Percentiles rank a stretch among this genome's conserved stretches.
Conservation (phyloP, 148 eudicot genomes). For the Fagopyrum esculentum region DNA sequence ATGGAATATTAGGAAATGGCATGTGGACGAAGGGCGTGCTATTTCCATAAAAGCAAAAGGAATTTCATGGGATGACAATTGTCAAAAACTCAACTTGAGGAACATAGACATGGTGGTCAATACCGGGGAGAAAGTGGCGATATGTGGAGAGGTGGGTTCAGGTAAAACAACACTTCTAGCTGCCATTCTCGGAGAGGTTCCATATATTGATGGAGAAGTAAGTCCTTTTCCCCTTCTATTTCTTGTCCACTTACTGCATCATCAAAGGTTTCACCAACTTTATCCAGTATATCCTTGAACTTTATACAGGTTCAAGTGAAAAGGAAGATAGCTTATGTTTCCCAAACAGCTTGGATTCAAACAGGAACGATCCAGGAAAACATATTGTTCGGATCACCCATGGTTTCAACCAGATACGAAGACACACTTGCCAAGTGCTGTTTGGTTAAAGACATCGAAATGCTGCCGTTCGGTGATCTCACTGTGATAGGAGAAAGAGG, state of each 20-base stretch:
- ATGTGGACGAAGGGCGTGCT: background rate
- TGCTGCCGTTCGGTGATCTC: slow-evolving; percentile 45
- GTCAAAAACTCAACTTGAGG: slow-evolving; percentile 24
- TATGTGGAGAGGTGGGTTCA: slow-evolving; percentile 69
- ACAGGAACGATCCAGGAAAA: slow-evolving; percentile 59
- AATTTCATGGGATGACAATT: slow-evolving; percentile 38
- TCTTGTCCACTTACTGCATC: background rate
- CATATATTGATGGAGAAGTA: slow-evolving; percentile 36
- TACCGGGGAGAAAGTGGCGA: slow-evolving; percentile 42
- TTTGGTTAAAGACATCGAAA: slow-evolving; percentile 38
- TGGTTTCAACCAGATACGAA: slow-evolving; percentile 37
- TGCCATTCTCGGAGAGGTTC: slow-evolving; percentile 56
- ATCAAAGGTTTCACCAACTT: too few species aligned
- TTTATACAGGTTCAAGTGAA: slow-evolving; percentile 33
- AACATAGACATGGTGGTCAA: slow-evolving; percentile 28
- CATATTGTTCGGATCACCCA: slow-evolving; percentile 45
- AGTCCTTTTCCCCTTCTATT: slow-evolving; percentile 14
- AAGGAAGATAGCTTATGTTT: slow-evolving; percentile 53
- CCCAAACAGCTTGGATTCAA: slow-evolving; percentile 67
- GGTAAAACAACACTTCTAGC: slow-evolving; percentile 64
- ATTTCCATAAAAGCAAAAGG: slow-evolving; percentile 18
- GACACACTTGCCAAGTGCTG: slow-evolving; percentile 38
- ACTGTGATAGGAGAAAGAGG: slow-evolving; percentile 65
- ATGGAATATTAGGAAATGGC: slow-evolving; percentile 7
- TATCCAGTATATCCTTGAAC: slow-evolving; percentile 4